A percentile compares a stretch with the other conserved stretches of the same genome.
Conservation (phyloP, 2,329 filamentous ascomycete genomes). For the Colletotrichum cereale region DNA sequence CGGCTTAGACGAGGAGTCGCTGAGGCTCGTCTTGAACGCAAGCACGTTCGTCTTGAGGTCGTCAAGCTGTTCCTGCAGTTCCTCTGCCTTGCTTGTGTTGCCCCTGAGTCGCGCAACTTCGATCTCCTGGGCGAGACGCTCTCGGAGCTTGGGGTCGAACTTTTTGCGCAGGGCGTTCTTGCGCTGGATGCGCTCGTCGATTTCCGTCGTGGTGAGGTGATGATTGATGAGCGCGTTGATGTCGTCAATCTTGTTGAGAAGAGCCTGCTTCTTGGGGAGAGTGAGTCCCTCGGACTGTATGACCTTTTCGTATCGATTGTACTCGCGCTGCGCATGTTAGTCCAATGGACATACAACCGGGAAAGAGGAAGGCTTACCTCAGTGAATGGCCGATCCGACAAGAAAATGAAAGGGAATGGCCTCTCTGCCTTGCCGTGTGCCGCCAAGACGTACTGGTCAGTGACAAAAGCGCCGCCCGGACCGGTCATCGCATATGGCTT, state of each 20-base stretch:
- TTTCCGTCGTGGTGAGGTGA: constrained; percentile 84
- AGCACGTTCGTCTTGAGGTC: constrained; percentile 76
- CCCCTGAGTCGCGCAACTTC: constrained; percentile 75
- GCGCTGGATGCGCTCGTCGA: constrained; percentile 81
- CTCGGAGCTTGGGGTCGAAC: constrained; percentile 75
- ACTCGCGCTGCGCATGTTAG: constrained; percentile 71
- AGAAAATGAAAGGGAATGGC: constrained; percentile 90
- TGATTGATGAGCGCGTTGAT: constrained; percentile 85
- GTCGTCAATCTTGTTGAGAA: constrained; percentile 80
- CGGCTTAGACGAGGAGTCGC: constrained; percentile 64
- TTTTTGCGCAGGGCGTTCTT: constrained; percentile 76
- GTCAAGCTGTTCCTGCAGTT: constrained; percentile 72
- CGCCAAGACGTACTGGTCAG: constrained; percentile 85
- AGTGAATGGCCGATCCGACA: constrained; percentile 88
- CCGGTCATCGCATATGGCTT: constrained; percentile 87
- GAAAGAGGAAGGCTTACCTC: constrained; percentile 67
- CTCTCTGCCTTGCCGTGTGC: constrained; percentile 86
- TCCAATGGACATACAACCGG: constrained; percentile 4
- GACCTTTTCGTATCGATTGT: constrained; percentile 82
- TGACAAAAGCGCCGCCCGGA: constrained; percentile 82
- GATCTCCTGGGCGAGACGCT: constrained; percentile 73
- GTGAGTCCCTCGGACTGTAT: constrained; percentile 79
- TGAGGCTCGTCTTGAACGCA: constrained; percentile 77
- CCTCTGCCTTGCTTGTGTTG: constrained; percentile 68
- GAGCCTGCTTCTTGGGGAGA: constrained; percentile 77